Percentiles rank a stretch among this genome's conserved stretches.
phyloP scores from a whole-genome alignment of 2,329 filamentous ascomycete species.

The Calonectria honghensis region DNA sequence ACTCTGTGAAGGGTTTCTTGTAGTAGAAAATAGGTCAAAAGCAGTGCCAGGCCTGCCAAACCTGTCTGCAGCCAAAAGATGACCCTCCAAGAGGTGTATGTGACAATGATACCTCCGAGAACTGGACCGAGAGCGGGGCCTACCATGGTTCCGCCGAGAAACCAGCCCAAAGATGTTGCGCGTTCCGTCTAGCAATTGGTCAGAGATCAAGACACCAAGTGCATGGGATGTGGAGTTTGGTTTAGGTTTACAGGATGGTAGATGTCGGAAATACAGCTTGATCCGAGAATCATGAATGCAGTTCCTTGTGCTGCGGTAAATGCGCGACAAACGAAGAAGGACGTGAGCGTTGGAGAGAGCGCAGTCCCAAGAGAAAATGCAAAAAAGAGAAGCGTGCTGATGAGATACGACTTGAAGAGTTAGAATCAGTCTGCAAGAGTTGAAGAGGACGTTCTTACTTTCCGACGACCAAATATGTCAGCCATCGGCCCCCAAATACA shows the following conservation, averaged over 20 bases:
- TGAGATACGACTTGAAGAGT: not conserved
- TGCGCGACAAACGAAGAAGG: constrained; percentile 81
- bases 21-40: constrained; percentile 74
- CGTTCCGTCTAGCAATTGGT: constrained; percentile 67
- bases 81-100: constrained; percentile 77
- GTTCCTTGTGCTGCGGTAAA: constrained; percentile 82
- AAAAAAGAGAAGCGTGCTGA: constrained; percentile 72
- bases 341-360: constrained; percentile 75
- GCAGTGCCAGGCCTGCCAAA: constrained; percentile 66
- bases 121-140: constrained; percentile 79
- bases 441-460: constrained; percentile 59
- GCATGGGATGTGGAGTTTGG: not conserved
- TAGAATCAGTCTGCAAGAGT: constrained; percentile 28
- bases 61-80: constrained; percentile 83
- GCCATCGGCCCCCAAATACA: constrained; percentile 80
- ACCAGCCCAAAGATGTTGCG: constrained; percentile 80
- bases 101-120: constrained; percentile 81
- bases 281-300: constrained; percentile 79
- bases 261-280: constrained; percentile 74
- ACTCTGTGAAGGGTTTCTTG: constrained; percentile 72
- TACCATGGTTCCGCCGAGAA: constrained; percentile 78
- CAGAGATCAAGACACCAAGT: not conserved
- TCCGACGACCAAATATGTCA: constrained; percentile 72
- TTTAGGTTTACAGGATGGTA: constrained; percentile 66
- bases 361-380: constrained; percentile 62